These are phyloP conservation scores for Globisporangium paddicum DNA, from an alignment of 352 stramenopile genomes.

Conservation along the genomic window DNA sequence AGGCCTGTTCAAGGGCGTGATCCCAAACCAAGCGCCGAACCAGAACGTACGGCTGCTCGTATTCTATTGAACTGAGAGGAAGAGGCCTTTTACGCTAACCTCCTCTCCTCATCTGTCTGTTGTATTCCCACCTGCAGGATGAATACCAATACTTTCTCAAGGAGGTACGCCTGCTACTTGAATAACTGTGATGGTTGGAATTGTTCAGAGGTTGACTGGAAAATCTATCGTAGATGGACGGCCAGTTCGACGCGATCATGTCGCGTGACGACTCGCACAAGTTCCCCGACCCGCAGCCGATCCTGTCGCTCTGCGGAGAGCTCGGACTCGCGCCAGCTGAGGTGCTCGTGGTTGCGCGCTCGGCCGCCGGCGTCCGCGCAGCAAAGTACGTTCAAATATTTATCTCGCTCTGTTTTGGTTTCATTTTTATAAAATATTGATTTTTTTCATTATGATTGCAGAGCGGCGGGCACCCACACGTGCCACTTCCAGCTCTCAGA, in stretches of 20 bases:
- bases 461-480: constrained; percentile 44
- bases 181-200: too few relatives aligned
- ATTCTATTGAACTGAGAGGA: too few relatives aligned
- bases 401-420: background rate
- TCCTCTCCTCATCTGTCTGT: background rate
- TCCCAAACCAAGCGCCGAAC: constrained; percentile 37
- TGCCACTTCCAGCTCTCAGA: constrained; percentile 64
- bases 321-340: constrained; percentile 48
- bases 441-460: constrained; percentile 7
- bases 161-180: constrained; percentile 49
- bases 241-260: constrained; percentile 62
- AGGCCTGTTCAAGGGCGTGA: constrained; percentile 57
- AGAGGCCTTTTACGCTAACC: too few relatives aligned
- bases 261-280: constrained; percentile 32
- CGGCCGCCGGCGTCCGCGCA: constrained; percentile 49
- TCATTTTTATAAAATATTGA: background rate
- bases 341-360: constrained; percentile 49
- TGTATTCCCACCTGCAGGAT: constrained; percentile 24
- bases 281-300: constrained; percentile 43
- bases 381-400: constrained; percentile 39
- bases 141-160: constrained; percentile 66
- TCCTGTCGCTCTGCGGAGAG: constrained; percentile 41
- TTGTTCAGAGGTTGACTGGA: too few relatives aligned
- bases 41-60: constrained; percentile 35
- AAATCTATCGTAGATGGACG: too few relatives aligned